phyloP scores from a whole-genome alignment of 2,329 filamentous ascomycete species.

The Verticillium zaregamsianum region DNA sequence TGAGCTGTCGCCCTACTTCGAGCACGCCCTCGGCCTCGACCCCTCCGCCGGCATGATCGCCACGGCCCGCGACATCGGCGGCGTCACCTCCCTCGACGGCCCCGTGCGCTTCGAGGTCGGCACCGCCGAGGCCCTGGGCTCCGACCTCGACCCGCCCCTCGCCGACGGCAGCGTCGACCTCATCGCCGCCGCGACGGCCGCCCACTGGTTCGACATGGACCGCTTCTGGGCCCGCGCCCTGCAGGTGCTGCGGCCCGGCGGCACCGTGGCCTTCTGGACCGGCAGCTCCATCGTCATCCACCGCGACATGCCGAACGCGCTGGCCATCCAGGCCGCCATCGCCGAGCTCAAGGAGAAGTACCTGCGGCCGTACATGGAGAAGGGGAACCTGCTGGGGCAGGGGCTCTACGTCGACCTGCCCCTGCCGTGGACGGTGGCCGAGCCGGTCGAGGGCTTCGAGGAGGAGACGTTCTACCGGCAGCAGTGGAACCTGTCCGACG shows the following conservation, averaged over 20 bases:
- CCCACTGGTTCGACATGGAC: slow-evolving; percentile 56
- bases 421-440: slow-evolving; percentile 44
- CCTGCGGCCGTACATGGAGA: slow-evolving; percentile 31
- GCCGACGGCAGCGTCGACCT: slow-evolving; percentile 38
- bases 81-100: slow-evolving; percentile 19
- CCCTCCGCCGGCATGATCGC: slow-evolving; percentile 49
- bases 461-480: slow-evolving; percentile 30
- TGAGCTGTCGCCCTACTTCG: slow-evolving; percentile 41
- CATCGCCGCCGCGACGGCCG: slow-evolving; percentile 44
- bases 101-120: slow-evolving; percentile 36
- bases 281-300: slow-evolving; percentile 23
- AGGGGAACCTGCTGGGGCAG: slow-evolving; percentile 36
- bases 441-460: slow-evolving; percentile 31
- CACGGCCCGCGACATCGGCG: slow-evolving; percentile 33
- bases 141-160: slow-evolving; percentile 20
- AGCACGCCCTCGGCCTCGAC: slow-evolving; percentile 44
- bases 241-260: slow-evolving; percentile 43
- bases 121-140: slow-evolving; percentile 38
- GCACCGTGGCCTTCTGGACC: slow-evolving; percentile 50
- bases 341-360: slow-evolving; percentile 29
- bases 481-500: slow-evolving; percentile 34
- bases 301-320: slow-evolving; percentile 30
- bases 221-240: slow-evolving; percentile 44
- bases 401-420: slow-evolving; percentile 35
- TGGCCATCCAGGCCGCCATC: slow-evolving; percentile 35